Conservation (phyloP, 2,329 filamentous ascomycete species). For the Tolypocladium inflatum region DNA sequence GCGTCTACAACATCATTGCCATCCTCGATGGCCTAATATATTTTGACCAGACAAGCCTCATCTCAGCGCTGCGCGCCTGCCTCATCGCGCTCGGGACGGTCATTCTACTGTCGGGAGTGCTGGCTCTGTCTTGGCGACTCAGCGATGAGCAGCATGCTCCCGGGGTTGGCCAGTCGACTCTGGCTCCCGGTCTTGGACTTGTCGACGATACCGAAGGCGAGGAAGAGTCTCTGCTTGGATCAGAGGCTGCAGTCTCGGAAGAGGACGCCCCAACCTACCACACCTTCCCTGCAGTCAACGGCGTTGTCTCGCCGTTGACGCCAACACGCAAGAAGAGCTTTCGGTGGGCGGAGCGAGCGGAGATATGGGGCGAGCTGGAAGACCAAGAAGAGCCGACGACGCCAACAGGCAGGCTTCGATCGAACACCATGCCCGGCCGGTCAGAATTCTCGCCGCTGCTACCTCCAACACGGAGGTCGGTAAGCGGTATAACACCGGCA, state of each 20-base stretch:
- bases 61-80: conserved; percentile 65
- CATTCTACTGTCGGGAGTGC: conserved; percentile 77
- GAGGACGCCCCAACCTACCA: conserved; percentile 34
- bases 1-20: conserved; percentile 97
- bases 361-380: conserved; percentile 84
- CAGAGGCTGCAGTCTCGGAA: conserved; percentile 32
- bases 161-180: conserved; percentile 53
- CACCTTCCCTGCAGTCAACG: conserved; percentile 34
- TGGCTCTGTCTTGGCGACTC: conserved; percentile 88
- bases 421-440: conserved; percentile 36
- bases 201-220: conserved; percentile 59
- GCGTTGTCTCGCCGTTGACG: conserved; percentile 26
- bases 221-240: conserved; percentile 45
- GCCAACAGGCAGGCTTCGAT: conserved; percentile 31
- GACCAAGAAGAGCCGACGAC: conserved; percentile 50
- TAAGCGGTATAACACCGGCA: conserved; percentile 16
- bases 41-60: conserved; percentile 77
- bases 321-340: conserved; percentile 38
- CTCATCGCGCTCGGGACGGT: conserved; percentile 80
- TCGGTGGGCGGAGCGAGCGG: conserved; percentile 57
- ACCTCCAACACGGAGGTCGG: conserved; percentile 18
- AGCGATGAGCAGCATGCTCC: conserved; percentile 63
- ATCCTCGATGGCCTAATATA: conserved; percentile 97
- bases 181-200: conserved; percentile 76
- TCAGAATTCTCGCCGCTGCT: conserved; percentile 32